Base-by-base conservation (phyloP, 306 rosid species). In the Astragalus membranaceus region DNA sequence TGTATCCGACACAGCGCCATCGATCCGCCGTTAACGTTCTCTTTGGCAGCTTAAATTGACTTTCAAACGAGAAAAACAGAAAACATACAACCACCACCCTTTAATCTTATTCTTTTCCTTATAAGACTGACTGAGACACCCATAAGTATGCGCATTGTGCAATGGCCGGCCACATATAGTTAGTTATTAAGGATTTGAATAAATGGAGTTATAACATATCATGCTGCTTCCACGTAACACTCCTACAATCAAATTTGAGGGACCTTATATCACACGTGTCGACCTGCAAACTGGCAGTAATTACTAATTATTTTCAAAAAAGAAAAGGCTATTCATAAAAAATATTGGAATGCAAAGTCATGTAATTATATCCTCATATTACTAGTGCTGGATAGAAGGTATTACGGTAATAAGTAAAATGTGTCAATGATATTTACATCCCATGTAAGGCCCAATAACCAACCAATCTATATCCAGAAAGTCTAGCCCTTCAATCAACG, bases 221-320 rank as follows among this genome's bases (percentile, higher is more conserved):
- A 44, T 23, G 16, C 8, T 23, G 16, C 8, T 60, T 63, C 68
- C 61, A 52, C 71, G 71, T 39, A 63, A 55, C 43, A 1, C 20
- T 13, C 33, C 54, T 12, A 50, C 56, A 14, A 30, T 52, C 57
- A 10, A 52, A 63, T 74, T 46, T 39, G 26, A 64, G 64, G 70
- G 71, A 39, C 78, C 35, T 62, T 51, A 3, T 42, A 3, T 26
- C 5, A 64, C 57, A 54, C 30, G 72, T 54, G 78, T 74, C 72
- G 33, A 63, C 6, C 42, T 41, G 70, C 70, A 65, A 62, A 20
- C 11, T 30, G 23, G 5, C 52, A 42, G 1, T 49, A 49, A 49
- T 49, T 49, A 14, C 30, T 26, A 26, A 26, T 26, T 26, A 26
- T 26, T 26, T 26, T 26, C 30, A 26, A 26, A 26, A 26, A 26